Conservation (phyloP, 2,329 filamentous ascomycete genomes). For the Colletotrichum destructivum region DNA sequence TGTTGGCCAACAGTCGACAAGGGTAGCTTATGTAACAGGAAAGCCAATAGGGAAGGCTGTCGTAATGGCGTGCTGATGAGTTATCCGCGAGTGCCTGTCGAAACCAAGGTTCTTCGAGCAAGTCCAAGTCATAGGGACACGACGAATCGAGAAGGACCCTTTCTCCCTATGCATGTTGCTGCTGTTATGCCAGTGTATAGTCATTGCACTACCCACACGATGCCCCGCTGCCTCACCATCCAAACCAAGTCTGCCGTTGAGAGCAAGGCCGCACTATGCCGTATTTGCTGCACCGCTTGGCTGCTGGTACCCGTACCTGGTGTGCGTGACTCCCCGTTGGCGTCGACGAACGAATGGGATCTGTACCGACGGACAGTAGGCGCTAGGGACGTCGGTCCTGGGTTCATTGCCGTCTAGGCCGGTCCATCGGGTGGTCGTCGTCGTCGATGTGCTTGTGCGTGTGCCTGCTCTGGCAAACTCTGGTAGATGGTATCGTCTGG, state of each 20-base stretch:
- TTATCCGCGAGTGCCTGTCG: constrained; percentile 8
- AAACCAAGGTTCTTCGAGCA: constrained; percentile 6
- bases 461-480: background rate
- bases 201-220: background rate
- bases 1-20: background rate
- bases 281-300: background rate
- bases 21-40: constrained; percentile 10
- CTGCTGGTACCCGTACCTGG: constrained; percentile 19
- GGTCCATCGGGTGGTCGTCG: constrained; percentile 8
- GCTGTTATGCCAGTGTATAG: too few species aligned
- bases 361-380: background rate
- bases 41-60: constrained; percentile 11
- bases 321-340: constrained; percentile 10
- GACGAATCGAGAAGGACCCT: constrained; percentile 27
- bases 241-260: too few species aligned
- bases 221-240: background rate
- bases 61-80: background rate
- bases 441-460: constrained; percentile 24
- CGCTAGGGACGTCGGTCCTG: constrained; percentile 6
- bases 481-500: background rate
- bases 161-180: background rate
- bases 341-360: constrained; percentile 3
- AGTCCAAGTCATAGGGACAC: constrained; percentile 2
- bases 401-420: constrained; percentile 28
- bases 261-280: background rate